Conservation (phyloP, 176 grass and related monocot species). For the Microstegium vimineum region DNA sequence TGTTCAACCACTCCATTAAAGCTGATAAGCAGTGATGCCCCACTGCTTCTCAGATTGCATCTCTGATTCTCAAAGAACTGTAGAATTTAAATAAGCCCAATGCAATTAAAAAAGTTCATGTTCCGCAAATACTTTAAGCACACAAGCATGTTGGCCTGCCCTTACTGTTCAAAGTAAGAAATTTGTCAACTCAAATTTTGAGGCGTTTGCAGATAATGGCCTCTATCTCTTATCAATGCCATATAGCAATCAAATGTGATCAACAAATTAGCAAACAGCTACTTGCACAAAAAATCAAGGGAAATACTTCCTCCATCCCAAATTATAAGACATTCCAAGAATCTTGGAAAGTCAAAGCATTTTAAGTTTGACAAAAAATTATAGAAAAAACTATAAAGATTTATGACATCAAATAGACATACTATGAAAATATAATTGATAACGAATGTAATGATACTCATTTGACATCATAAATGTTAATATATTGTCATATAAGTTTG, state of each 20-base stretch:
- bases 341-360: too few species aligned
- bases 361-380: too few species aligned
- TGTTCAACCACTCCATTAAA: background rate
- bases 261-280: conserved; percentile 4
- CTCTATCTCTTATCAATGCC: background rate
- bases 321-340: too few species aligned
- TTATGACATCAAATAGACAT: too few species aligned
- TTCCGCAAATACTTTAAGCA: background rate
- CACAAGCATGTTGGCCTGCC: background rate
- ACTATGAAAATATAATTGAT: too few species aligned
- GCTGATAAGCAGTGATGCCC: background rate
- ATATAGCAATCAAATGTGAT: background rate
- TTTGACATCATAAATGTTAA: too few species aligned
- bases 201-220: background rate
- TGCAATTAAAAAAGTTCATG: background rate
- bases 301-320: too few species aligned
- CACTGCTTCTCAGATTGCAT: background rate
- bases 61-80: background rate
- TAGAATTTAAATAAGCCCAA: background rate
- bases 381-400: too few species aligned
- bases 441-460: too few species aligned
- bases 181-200: background rate
- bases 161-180: background rate
- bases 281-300: background rate
- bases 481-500: too few species aligned